Base-by-base conservation (phyloP, 371 early-diverging fungal species). In the Rhizopus delemar region DNA sequence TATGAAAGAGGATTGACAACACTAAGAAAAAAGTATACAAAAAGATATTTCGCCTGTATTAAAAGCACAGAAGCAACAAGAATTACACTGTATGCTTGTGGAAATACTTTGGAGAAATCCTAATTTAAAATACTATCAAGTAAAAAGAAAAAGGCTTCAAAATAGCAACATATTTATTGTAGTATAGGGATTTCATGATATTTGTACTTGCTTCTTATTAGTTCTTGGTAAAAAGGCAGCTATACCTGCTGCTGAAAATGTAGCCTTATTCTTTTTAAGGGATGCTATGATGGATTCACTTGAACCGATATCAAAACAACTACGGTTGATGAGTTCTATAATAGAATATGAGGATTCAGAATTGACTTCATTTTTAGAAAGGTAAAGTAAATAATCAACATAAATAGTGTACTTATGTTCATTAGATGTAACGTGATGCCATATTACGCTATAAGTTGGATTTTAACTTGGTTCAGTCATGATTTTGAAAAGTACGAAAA, bases 391-490 rank as follows among this genome's bases (percentile, higher is more conserved):
- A 33, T 13, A 56, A 34, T 32, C 9, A 5, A 35, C 2, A 33
- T 5, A 39, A 29, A 12, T 31, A 22, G 41, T 31, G 34, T 45
- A 12, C 6, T 41, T 8, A 29, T 34, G 4, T 6, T 28, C 15
- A 8, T 33, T 31, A 22, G 34, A 13, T 36, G 15, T 53, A 72
- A 76, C 39, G 77, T 90, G 15, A 85, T 87, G 61, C 90, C 93
- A 13, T 91, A 87, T 65, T 94, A 90, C 70, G 88, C 89, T 11
- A 65, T 94, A 39, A 87, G 89, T 63, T 94, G 93, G 93, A 75
- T 93, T 41, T 70, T 94, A 41, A 91, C 94, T 9, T 94, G 95
- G 95, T 91, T 85, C 62, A 86, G 90, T 28, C 95, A 94, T 66
- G 88, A 93, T 63, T 58, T 94, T 39, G 69, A 71, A 31, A 76